Base-by-base conservation (phyloP, 805 yeast genomes). In the Ogataea parapolymorpha region DNA sequence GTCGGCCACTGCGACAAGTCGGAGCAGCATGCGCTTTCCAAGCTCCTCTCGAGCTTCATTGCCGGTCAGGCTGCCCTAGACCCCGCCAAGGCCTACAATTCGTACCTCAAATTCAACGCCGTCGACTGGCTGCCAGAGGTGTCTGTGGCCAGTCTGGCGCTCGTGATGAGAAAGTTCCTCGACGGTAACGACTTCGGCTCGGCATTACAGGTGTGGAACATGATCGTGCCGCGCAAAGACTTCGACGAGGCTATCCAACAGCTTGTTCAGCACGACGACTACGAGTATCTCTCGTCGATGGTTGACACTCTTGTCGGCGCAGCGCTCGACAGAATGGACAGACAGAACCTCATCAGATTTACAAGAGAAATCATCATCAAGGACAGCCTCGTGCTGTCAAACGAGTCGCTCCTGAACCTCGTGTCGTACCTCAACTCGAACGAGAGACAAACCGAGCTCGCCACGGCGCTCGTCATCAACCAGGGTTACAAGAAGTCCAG, bases 121-220 rank as follows among this genome's bases (percentile, higher is more conserved):
- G 45, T 56, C 22, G 41, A 51, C 11, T 60, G 65, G 63, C 49
- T 65, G 34, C 70, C 70, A n/a, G 64, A 61, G 35, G 57, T 62
- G 13, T 42, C 55, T 18, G 55, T 62, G 26, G 49, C 49, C 28
- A 49, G 56, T 22, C 37, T 63, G 32, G 16, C 61, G 30, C 42
- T 50, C 16, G 37, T 63, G 13, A 52, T 59, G 34, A 54, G 58
- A 31, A 50, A 49, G 24, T 48, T 50, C 15, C 32, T 57, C 18
- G 52, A 56, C 25, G 15, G 17, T 6, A 44, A 52, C 6, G 58
- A 63, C 32, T 44, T 55, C 11, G 23, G 30, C 4, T 41, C 47
- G 31, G 59, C 65, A 4, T 24, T 38, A 4, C 61, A 54, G 42
- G 50, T 63, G 12, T 63, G 67, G 66, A 48, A 61, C 40, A 51